phyloP scores from a whole-genome alignment of 2,329 filamentous ascomycete genomes.

The Cyphellophora europaea region DNA sequence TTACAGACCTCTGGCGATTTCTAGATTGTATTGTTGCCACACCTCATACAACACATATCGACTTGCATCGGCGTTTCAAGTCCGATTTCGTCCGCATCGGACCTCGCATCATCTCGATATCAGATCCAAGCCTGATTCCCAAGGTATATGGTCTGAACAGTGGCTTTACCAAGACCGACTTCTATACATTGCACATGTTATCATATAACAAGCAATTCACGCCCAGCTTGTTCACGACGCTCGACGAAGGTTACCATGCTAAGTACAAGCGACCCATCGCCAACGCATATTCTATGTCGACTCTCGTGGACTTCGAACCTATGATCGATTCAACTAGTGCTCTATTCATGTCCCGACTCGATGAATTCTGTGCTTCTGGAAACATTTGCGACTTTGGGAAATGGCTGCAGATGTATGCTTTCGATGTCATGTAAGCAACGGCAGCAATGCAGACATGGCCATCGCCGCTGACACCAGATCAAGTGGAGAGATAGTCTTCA shows the following conservation, averaged over 20 bases:
- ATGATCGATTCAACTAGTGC: conserved; percentile 67
- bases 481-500: conserved; percentile 25
- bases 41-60: conserved; percentile 58
- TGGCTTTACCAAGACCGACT: conserved; percentile 61
- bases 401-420: conserved; percentile 13
- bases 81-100: conserved; percentile 58
- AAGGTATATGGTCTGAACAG: conserved; percentile 74
- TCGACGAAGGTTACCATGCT: conserved; percentile 62
- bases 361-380: conserved; percentile 34
- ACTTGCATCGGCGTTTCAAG: conserved; percentile 62
- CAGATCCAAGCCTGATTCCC: conserved; percentile 63
- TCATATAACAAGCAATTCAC: conserved; percentile 19
- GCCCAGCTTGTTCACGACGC: conserved; percentile 53
- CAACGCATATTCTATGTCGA: conserved; percentile 47
- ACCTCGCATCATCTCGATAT: conserved; percentile 64
- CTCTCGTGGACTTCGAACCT: conserved; percentile 43
- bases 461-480: too few species aligned
- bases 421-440: conserved; percentile 14
- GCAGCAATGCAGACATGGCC: too few species aligned
- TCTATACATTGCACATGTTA: conserved; percentile 8
- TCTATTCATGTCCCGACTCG: conserved; percentile 56
- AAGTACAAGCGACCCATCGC: conserved; percentile 66
- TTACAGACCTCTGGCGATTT: conserved; percentile 67
- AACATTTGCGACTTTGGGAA: conserved; percentile 5
- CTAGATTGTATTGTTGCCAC: conserved; percentile 55